Evolutionary conservation across 495 filamentous ascomycete species (phyloP).

Genomic region (Thermothielavioides terrestris): DNA sequence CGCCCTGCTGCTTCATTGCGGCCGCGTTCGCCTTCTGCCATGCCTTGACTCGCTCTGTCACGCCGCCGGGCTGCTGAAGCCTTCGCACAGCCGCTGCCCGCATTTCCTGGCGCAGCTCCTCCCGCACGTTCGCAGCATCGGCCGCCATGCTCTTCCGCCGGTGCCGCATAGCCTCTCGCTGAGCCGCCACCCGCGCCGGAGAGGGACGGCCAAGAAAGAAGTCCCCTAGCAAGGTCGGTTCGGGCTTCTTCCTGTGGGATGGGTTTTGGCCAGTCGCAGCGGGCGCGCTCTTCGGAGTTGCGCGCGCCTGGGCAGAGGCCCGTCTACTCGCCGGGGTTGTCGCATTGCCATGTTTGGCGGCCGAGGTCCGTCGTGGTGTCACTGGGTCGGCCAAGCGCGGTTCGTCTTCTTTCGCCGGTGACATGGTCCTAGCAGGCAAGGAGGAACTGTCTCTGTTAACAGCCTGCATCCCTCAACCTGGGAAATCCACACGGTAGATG

Average conservation of each 20-base stretch:
- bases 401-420: constrained; percentile 22
- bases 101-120: constrained; percentile 42
- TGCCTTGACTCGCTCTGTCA: constrained; percentile 60
- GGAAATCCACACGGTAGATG: not conserved
- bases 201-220: constrained; percentile 47
- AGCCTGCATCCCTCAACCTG: constrained; percentile 10
- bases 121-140: constrained; percentile 32
- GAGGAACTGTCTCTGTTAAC: constrained; percentile 11
- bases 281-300: constrained; percentile 37
- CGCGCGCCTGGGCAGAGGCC: constrained; percentile 15
- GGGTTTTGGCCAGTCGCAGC: constrained; percentile 21
- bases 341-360: constrained; percentile 18
- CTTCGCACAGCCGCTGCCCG: constrained; percentile 37
- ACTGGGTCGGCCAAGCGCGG: constrained; percentile 7
- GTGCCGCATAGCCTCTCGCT: constrained; percentile 30
- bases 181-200: constrained; percentile 34
- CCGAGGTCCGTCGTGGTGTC: constrained; percentile 13
- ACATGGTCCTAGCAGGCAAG: constrained; percentile 19
- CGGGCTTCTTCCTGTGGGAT: constrained; percentile 26
- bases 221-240: constrained; percentile 43
- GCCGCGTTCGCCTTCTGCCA: constrained; percentile 66
- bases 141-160: constrained; percentile 34
- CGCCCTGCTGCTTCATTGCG: constrained; percentile 34
- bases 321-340: constrained; percentile 21
- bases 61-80: constrained; percentile 43